Evolutionary conservation across 805 yeast genomes (phyloP).

Genomic region (Lipomyces yamadae): DNA sequence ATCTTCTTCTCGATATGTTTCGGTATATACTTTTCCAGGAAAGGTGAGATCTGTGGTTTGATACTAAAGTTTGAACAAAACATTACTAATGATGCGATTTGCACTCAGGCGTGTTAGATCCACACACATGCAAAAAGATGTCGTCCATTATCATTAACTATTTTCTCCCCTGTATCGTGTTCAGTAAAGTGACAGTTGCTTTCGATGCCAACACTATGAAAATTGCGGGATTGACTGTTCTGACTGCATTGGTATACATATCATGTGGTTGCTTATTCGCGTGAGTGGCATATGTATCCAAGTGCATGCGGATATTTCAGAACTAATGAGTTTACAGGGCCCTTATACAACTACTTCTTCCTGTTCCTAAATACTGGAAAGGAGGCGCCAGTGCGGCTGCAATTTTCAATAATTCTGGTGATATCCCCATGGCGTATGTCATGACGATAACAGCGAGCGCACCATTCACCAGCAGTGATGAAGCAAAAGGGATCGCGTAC

Average conservation of each 20-base stretch:
- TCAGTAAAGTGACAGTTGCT: conserved; percentile 70
- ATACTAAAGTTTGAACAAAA: background rate
- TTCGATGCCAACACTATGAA: conserved; percentile 71
- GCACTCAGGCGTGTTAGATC: conserved; percentile 29
- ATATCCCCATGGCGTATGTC: conserved; percentile 80
- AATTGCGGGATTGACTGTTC: conserved; percentile 66
- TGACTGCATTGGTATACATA: conserved; percentile 55
- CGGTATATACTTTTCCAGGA: conserved; percentile 68
- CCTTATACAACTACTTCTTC: conserved; percentile 54
- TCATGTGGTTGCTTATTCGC: conserved; percentile 53
- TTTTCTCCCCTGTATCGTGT: conserved; percentile 75
- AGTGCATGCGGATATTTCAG: background rate
- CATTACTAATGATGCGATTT: background rate
- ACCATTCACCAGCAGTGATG: conserved; percentile 60
- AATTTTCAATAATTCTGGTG: conserved; percentile 77
- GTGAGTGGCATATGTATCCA: conserved; percentile 12
- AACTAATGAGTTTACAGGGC: background rate
- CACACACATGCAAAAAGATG: conserved; percentile 58
- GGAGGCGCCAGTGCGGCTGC: conserved; percentile 79
- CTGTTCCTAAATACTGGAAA: conserved; percentile 71
- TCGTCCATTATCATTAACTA: conserved; percentile 71
- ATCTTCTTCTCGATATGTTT: conserved; percentile 71
- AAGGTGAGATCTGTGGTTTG: conserved; percentile 61
- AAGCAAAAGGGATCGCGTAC: conserved; percentile 79
- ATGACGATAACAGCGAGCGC: conserved; percentile 67